These are phyloP conservation scores for Gossypium raimondii DNA, from an alignment of 345 rosid genomes.

Conservation along the genomic window DNA sequence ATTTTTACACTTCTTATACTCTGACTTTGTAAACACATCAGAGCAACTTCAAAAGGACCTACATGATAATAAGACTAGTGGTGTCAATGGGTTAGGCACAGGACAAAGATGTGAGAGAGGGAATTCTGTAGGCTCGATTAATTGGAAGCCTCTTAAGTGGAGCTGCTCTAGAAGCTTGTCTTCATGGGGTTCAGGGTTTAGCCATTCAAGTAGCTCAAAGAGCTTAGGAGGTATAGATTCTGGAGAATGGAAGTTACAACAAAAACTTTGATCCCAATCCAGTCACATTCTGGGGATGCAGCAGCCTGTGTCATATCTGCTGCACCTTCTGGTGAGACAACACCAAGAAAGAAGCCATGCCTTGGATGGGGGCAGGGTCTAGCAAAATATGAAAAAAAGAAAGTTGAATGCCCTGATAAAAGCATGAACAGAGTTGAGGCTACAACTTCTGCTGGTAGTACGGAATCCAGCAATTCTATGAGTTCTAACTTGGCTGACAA, in stretches of 20 bases:
- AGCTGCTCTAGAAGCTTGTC: constrained; percentile 68
- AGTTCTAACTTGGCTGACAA: constrained; percentile 47
- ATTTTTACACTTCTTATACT: constrained; percentile 35
- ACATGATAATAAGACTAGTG: constrained; percentile 41
- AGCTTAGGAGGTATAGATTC: constrained; percentile 57
- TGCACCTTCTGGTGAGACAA: constrained; percentile 48
- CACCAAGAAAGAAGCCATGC: constrained; percentile 82
- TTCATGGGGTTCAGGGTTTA: constrained; percentile 76
- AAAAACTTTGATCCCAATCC: constrained; percentile 38
- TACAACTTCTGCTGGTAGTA: constrained; percentile 23
- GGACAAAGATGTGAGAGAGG: constrained; percentile 21
- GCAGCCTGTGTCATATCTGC: constrained; percentile 47
- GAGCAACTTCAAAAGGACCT: constrained; percentile 56
- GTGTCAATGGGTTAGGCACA: constrained; percentile 39
- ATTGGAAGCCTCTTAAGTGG: constrained; percentile 80
- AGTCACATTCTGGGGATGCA: constrained; percentile 66
- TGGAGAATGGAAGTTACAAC: constrained; percentile 45
- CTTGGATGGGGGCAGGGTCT: constrained; percentile 98
- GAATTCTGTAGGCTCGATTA: constrained; percentile 37
- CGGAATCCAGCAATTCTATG: constrained; percentile 42
- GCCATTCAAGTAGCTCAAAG: constrained; percentile 26
- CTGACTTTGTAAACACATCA: constrained; percentile 44
- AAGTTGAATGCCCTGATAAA: constrained; percentile 65
- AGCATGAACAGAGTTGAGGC: constrained; percentile 40
- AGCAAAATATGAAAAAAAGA: constrained; percentile 91